Percentiles rank a stretch among this genome's conserved stretches.
Evolutionary conservation across 2,329 filamentous ascomycete species (phyloP).

Genomic region (Thelonectria rubi): DNA sequence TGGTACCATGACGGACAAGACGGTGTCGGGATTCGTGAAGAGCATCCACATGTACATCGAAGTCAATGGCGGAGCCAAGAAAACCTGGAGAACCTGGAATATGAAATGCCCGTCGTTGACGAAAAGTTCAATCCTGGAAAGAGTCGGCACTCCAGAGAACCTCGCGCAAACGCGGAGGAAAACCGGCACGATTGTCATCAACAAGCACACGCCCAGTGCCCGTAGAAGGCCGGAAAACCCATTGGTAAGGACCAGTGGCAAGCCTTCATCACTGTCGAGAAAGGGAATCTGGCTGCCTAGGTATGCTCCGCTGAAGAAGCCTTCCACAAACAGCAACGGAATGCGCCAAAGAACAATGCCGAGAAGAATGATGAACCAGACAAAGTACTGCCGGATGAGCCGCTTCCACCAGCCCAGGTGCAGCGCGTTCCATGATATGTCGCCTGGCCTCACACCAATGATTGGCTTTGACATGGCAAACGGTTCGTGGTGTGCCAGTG

Average conservation of each 20-base stretch:
- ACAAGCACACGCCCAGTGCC: not conserved
- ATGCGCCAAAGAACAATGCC: not conserved
- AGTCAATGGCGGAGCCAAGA: not conserved
- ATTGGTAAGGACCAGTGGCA: not conserved
- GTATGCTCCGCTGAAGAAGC: not conserved
- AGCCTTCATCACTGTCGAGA: not conserved
- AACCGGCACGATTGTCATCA: not conserved
- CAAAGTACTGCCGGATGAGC: not conserved
- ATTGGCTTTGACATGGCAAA: slow-evolving; percentile 3
- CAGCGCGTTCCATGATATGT: slow-evolving; percentile 1
- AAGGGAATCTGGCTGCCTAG: not conserved
- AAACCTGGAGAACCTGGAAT: slow-evolving; percentile 7
- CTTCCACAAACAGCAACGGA: not conserved
- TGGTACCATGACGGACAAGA: not conserved
- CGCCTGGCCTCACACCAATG: not conserved
- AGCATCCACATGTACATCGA: not conserved
- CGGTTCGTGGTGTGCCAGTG: not conserved
- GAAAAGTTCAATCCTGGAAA: not conserved
- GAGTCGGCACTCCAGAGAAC: not conserved
- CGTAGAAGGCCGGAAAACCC: not conserved
- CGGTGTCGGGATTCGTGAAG: not conserved
- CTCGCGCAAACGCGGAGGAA: not conserved
- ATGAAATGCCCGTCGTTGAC: not conserved
- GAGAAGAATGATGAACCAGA: not conserved
- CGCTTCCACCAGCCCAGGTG: not conserved